Evolutionary conservation across 2,329 filamentous ascomycete genomes (phyloP).

Genomic region (Ramularia collo-cygni): DNA sequence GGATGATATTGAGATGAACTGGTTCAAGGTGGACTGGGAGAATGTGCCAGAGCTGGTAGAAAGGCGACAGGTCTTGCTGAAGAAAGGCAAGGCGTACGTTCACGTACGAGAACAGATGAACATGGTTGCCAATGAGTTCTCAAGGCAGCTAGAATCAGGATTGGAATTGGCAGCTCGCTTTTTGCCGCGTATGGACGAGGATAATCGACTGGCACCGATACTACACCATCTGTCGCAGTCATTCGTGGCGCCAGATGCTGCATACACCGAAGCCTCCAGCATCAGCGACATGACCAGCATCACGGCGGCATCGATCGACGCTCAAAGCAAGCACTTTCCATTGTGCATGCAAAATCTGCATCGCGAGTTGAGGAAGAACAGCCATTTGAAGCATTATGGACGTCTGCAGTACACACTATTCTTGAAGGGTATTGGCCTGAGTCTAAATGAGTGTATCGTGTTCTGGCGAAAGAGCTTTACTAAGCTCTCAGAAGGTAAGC

Average conservation of each 20-base stretch:
- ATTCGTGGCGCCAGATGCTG: slow-evolving; percentile 84
- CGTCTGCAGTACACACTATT: slow-evolving; percentile 94
- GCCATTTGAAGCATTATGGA: slow-evolving; percentile 87
- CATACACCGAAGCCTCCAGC: slow-evolving; percentile 59
- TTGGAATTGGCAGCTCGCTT: slow-evolving; percentile 89
- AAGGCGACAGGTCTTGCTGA: slow-evolving; percentile 66
- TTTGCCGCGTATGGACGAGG: slow-evolving; percentile 86
- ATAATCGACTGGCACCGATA: slow-evolving; percentile 77
- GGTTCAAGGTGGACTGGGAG: slow-evolving; percentile 97
- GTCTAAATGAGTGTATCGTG: slow-evolving; percentile 79
- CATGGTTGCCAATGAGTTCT: slow-evolving; percentile 85
- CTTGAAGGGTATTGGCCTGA: slow-evolving; percentile 89
- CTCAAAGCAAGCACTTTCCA: slow-evolving; percentile 73
- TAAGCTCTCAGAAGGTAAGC: slow-evolving; percentile 63
- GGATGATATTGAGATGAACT: slow-evolving; percentile 66
- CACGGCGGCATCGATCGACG: slow-evolving; percentile 71
- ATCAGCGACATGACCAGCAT: slow-evolving; percentile 63
- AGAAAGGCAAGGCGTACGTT: slow-evolving; percentile 81
- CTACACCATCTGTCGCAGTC: slow-evolving; percentile 84
- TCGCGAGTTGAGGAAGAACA: slow-evolving; percentile 74
- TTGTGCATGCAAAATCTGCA: slow-evolving; percentile 94
- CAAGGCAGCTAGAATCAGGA: slow-evolving; percentile 67
- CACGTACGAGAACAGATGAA: slow-evolving; percentile 79
- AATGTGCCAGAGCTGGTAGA: slow-evolving; percentile 87
- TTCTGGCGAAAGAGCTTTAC: slow-evolving; percentile 89